Conservation (phyloP, 257 asterid genomes). For the Eustoma russellianum region DNA sequence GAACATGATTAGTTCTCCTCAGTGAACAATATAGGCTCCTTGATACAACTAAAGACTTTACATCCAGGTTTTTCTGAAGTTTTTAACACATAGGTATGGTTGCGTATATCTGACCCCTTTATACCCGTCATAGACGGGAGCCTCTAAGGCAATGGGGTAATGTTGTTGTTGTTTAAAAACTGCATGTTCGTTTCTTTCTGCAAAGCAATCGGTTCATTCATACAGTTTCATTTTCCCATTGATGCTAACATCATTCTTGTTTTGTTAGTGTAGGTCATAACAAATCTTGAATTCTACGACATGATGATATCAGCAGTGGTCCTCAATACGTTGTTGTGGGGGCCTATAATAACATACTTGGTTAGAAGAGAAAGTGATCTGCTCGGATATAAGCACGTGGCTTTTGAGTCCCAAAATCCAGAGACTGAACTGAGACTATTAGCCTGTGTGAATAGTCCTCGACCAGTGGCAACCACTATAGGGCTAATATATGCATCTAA, state of each 20-base stretch:
- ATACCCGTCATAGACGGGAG: too few relatives aligned
- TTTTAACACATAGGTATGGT: too few relatives aligned
- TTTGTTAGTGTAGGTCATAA: conserved; percentile 44
- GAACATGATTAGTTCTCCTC: too few relatives aligned
- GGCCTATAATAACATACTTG: conserved; percentile 69
- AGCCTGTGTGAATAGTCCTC: conserved; percentile 80
- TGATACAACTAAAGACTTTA: too few relatives aligned
- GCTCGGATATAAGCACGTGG: conserved; percentile 53
- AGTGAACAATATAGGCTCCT: too few relatives aligned
- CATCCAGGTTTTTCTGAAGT: too few relatives aligned
- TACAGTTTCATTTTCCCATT: background rate
- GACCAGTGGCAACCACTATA: conserved; percentile 77
- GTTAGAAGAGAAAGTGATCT: conserved; percentile 69
- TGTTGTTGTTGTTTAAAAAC: too few relatives aligned
- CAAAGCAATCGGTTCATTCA: background rate
- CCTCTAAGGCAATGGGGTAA: too few relatives aligned
- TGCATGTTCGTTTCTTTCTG: background rate
- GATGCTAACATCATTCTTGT: background rate
- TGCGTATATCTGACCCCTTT: too few relatives aligned
- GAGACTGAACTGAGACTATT: conserved; percentile 66
- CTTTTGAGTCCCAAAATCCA: conserved; percentile 66
- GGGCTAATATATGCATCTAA: conserved; percentile 67
- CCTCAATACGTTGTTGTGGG: conserved; percentile 77
- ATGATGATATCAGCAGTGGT: conserved; percentile 72
- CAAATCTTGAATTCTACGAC: conserved; percentile 51